Conservation (phyloP, 1,139 yeast species). For the Yamadazyma friedrichii region DNA sequence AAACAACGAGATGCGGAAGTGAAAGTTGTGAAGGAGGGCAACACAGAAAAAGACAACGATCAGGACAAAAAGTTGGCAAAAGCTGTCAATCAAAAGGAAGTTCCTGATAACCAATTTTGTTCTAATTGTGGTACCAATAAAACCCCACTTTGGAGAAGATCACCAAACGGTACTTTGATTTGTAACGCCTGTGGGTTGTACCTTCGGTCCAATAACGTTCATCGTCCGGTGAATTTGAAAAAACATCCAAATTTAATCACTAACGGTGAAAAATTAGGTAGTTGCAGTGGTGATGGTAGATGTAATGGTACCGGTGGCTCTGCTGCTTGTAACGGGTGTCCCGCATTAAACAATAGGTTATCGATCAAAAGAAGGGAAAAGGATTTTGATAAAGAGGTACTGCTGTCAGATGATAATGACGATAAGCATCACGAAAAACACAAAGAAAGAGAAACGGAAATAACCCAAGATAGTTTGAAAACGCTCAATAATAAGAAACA, state of each 20-base stretch:
- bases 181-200: slow-evolving; percentile 75
- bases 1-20: no score
- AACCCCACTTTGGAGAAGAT: slow-evolving; percentile 70
- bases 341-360: slow-evolving; percentile 73
- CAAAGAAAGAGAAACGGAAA: background rate
- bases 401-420: background rate
- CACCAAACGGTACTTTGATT: slow-evolving; percentile 63
- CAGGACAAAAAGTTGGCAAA: background rate
- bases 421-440: background rate
- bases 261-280: slow-evolving; percentile 48
- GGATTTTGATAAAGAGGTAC: background rate
- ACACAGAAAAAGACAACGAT: background rate
- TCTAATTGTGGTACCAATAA: slow-evolving; percentile 68
- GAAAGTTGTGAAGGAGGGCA: no score
- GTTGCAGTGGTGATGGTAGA: slow-evolving; percentile 80
- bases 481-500: background rate
- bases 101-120: slow-evolving; percentile 48
- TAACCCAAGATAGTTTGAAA: background rate
- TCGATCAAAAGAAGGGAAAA: slow-evolving; percentile 17
- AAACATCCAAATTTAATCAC: slow-evolving; percentile 62
- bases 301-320: slow-evolving; percentile 90
- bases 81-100: background rate
- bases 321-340: slow-evolving; percentile 77
- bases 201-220: slow-evolving; percentile 51
- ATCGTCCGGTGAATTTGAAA: slow-evolving; percentile 60